Evolutionary conservation across 1,284 basidiomycete species (phyloP), one percentile per base, ranked within the genome.

Genomic region (Tylopilus sp.): DNA sequence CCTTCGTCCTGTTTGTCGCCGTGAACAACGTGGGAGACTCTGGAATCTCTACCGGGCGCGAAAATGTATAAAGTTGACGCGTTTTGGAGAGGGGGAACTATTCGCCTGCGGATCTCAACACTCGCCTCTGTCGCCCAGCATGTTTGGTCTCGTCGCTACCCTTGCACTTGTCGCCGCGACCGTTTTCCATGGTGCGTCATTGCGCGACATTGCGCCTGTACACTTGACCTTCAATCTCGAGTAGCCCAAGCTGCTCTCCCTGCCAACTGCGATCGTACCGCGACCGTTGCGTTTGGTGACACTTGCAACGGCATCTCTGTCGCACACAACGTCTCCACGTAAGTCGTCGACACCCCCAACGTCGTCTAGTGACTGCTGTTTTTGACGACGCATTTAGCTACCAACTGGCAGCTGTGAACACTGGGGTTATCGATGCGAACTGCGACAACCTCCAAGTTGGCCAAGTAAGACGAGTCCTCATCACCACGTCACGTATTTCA

Each of bases 291-390:
- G 19, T 6, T 49, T 2, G 68, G 44, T 10, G 46, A 61, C 36
- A 61, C 54, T 26, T 65, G 60, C 44, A 6, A 78, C 52, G 43
- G n/a, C 7, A 78, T 78, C 54, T 75, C 73, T 38, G 71, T 68
- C 23, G 51, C 65, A 38, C 58, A 77, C 43, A 69, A 71, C 31
- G 72, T 67, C 25, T 76, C 76, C 15, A 78, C 73, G 67, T 75
- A 33, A 54, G 71, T 45, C 16, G 12, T 29, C 12, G 10, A 16
- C 15, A 26, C 26, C 9, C 12, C 9, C 39, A 5, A 4, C 25
- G 16, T 41, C 13, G 34, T 19, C 19, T 21, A 41, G 35, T 48
- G 12, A 44, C 45, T 16, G 13, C 34, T 18, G n/a, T 23, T 9
- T n/a, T 23, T 35, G 39, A 13, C 8, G 12, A 41, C 25, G 8